A percentile compares a stretch with the other conserved stretches of the same genome.
Conservation (phyloP, 257 asterid species). For the Ocimum tenuiflorum region DNA sequence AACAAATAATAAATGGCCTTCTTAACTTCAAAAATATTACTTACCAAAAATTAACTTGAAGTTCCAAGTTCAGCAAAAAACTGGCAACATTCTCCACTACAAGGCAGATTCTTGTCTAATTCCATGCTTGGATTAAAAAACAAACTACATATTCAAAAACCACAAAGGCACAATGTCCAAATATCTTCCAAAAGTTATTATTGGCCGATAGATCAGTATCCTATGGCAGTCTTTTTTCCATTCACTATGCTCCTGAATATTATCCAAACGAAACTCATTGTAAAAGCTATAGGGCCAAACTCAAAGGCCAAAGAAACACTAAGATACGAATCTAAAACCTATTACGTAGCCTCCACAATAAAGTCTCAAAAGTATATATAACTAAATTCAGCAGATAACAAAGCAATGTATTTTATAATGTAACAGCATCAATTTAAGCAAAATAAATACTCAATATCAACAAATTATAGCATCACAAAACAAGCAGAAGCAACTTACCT, state of each 20-base stretch:
- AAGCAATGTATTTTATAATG: too few relatives aligned
- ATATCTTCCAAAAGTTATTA: neutral
- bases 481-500: slow-evolving; percentile 24
- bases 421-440: neutral
- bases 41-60: neutral
- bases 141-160: neutral
- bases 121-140: neutral
- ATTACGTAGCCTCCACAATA: too few relatives aligned
- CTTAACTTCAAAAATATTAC: too few relatives aligned
- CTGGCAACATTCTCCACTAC: neutral
- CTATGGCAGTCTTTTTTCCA: too few relatives aligned
- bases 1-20: neutral
- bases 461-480: neutral
- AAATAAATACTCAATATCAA: neutral
- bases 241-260: too few relatives aligned
- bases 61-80: neutral
- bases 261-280: neutral
- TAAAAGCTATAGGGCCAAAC: neutral
- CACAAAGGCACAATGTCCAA: neutral
- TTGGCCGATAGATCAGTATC: neutral
- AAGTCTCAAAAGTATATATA: neutral
- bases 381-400: neutral
- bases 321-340: neutral
- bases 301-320: neutral
- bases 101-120: neutral